Evolutionary conservation across 2,329 filamentous ascomycete genomes (phyloP).

Genomic region (Aspergillus chevalieri): DNA sequence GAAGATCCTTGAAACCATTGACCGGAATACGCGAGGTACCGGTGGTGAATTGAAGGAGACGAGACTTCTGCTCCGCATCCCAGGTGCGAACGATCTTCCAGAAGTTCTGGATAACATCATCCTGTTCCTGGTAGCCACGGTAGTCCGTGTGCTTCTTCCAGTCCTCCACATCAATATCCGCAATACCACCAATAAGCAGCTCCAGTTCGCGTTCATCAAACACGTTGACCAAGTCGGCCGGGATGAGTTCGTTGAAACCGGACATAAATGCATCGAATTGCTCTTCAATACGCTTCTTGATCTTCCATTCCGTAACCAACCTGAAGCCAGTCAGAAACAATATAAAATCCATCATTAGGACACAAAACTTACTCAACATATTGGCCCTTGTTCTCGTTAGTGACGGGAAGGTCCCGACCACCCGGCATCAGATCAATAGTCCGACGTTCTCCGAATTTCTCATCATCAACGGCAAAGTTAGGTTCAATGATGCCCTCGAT

Average conservation of each 20-base stretch:
- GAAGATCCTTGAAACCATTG: constrained; percentile 98
- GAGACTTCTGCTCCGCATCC: constrained; percentile 98
- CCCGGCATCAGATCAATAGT: constrained; percentile 90
- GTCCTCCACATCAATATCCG: constrained; percentile 98
- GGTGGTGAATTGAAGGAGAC: constrained; percentile 91
- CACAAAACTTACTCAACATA: constrained; percentile 71
- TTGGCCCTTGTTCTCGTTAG: constrained; percentile 98
- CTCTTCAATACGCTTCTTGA: constrained; percentile 95
- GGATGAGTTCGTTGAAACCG: constrained; percentile 96
- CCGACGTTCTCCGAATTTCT: constrained; percentile 89
- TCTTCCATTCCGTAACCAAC: constrained; percentile 97
- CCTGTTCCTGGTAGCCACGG: constrained; percentile 93
- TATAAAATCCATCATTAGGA: not conserved
- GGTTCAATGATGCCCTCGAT: constrained; percentile 92
- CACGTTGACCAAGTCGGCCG: constrained; percentile 91
- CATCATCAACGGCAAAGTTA: constrained; percentile 95
- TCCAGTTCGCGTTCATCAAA: constrained; percentile 98
- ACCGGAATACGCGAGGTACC: constrained; percentile 97
- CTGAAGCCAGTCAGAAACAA: constrained; percentile 29
- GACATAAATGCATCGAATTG: constrained; percentile 98
- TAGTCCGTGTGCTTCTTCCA: constrained; percentile 99
- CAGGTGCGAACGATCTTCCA: constrained; percentile 93
- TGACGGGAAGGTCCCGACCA: constrained; percentile 88
- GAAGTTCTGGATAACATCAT: constrained; percentile 97
- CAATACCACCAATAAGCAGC: constrained; percentile 93